Base-by-base conservation (phyloP, 163 green algal species). In the Smithsoniella earleae region DNA sequence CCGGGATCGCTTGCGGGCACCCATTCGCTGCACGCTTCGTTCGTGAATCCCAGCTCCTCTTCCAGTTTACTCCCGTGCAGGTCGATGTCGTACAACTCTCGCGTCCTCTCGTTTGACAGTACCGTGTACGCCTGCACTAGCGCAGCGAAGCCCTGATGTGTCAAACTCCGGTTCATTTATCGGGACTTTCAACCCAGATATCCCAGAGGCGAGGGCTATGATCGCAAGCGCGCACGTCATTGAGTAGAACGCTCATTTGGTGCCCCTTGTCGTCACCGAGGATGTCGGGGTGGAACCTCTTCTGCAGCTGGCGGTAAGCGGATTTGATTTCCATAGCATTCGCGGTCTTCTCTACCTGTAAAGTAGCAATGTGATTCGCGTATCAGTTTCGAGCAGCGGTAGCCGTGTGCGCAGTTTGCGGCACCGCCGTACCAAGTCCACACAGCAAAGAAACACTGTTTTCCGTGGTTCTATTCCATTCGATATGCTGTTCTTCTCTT, bases 11-110 rank as follows among this genome's bases (percentile, higher is more conserved):
- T 69, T 31, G 27, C 34, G n/a, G 58, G 58, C 58, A 69, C 16
- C 58, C 58, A 69, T n/a, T 38, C 58, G 58, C 58, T 69, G 58
- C 38, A 36, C 1, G 58, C 27, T 34, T 69, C 58, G 58, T 69
- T 69, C 43, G 58, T 40, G 25, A 69, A 69, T 5, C 58, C 58
- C 25, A 69, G 31, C 58, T 69, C 58, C 25, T 69, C 58, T 40
- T 69, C 58, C 58, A 69, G 31, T 31, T 34, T 33, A 33, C 27
- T 43, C 25, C 34, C 58, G 58, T 69, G 31, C 0, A 69, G 58
- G 34, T 69, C 58, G 25, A 69, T 69, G 58, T 69, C 58, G 25
- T 69, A 69, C 5, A 69, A 13, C 25, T 69, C 58, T 31, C 58
- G 40, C 30, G 58, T 69, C 3, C 18, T 0, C 34, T 69, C 58